These are phyloP conservation scores for Mycena epipterygia DNA, from an alignment of 768 basidiomycete genomes.

Conservation along the genomic window DNA sequence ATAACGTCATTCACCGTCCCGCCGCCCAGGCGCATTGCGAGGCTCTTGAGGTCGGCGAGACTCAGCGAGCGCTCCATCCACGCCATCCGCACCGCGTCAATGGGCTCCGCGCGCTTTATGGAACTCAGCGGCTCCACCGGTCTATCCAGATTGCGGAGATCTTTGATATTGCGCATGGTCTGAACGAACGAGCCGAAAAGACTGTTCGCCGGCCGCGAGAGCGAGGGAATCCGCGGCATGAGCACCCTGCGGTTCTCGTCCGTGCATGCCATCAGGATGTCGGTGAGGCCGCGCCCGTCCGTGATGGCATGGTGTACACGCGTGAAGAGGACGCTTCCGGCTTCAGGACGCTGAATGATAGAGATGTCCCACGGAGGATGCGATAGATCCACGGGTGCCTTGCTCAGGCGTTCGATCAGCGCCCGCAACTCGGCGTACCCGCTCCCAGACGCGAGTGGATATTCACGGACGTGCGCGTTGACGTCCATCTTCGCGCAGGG, in stretches of 20 bases:
- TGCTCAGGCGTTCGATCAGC: constrained; percentile 11
- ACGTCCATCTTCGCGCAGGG: constrained; percentile 10
- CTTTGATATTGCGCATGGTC: neutral
- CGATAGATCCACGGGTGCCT: neutral
- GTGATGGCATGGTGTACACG: constrained; percentile 21
- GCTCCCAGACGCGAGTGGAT: constrained; percentile 5
- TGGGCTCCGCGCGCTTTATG: constrained; percentile 18
- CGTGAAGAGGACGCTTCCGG: constrained; percentile 17
- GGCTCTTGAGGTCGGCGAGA: constrained; percentile 4
- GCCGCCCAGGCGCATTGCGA: constrained; percentile 2
- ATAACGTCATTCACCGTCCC: constrained; percentile 24
- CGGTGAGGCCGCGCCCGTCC: constrained; percentile 17
- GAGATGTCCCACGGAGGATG: constrained; percentile 22
- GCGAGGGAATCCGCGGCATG: neutral
- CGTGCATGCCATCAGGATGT: neutral
- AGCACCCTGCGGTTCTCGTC: constrained; percentile 1
- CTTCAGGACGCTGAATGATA: constrained; percentile 9
- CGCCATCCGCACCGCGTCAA: neutral
- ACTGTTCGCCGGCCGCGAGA: neutral
- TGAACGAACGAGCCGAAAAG: neutral
- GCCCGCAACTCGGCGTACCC: constrained; percentile 15
- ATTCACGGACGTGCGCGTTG: constrained; percentile 3
- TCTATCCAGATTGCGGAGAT: constrained; percentile 14
- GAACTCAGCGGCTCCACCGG: neutral
- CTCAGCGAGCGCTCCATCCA: neutral